phyloP scores from a whole-genome alignment of 2,329 filamentous ascomycete species.

The Neoscytalidium dimidiatum region DNA sequence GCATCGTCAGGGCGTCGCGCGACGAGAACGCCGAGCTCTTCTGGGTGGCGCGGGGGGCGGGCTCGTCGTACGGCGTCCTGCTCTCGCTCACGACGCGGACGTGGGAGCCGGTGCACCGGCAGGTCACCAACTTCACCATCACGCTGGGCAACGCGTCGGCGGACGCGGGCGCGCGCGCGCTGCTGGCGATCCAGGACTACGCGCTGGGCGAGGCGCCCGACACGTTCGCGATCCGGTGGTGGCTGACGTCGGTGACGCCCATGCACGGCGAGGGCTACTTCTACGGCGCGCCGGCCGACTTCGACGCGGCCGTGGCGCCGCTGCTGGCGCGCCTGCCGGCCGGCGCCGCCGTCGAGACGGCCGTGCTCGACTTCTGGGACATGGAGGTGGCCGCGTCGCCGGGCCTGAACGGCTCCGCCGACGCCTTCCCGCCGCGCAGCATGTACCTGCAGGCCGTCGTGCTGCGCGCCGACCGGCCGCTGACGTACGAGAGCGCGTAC shows the following conservation, averaged over 20 bases:
- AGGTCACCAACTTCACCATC: constrained; percentile 24
- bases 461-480: constrained; percentile 20
- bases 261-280: constrained; percentile 23
- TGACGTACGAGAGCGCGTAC: constrained; percentile 22
- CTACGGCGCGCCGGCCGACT: constrained; percentile 24
- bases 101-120: constrained; percentile 22
- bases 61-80: constrained; percentile 24
- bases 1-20: neutral
- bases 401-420: constrained; percentile 20
- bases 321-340: constrained; percentile 22
- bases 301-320: constrained; percentile 22
- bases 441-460: constrained; percentile 25
- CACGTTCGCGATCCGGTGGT: constrained; percentile 25
- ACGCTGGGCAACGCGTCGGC: constrained; percentile 19
- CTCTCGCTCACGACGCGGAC: constrained; percentile 24
- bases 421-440: constrained; percentile 21
- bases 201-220: constrained; percentile 23
- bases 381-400: constrained; percentile 21
- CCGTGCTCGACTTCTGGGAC: constrained; percentile 23
- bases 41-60: constrained; percentile 22
- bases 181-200: constrained; percentile 24
- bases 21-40: constrained; percentile 21
- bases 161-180: constrained; percentile 18
- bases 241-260: constrained; percentile 21
- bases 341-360: constrained; percentile 19